These are phyloP conservation scores for Geum urbanum DNA, from an alignment of 306 rosid species.

Conservation along the genomic window DNA sequence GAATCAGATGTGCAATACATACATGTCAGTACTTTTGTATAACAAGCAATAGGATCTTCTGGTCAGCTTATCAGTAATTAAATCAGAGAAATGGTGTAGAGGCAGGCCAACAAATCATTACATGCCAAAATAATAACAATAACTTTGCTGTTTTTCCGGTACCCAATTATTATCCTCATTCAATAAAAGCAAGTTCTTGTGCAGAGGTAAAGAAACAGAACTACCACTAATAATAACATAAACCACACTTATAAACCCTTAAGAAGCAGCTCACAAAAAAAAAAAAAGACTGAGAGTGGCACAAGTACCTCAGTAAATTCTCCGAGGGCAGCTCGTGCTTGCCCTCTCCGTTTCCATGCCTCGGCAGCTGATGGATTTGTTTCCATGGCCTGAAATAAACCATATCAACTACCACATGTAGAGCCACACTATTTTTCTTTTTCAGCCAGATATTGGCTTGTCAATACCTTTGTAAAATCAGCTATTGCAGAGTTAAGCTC, in stretches of 20 bases:
- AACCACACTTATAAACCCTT: neutral
- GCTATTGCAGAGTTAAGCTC: conserved; percentile 81
- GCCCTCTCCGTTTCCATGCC: conserved; percentile 99
- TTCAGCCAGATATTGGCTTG: conserved; percentile 18
- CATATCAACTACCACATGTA: conserved; percentile 15
- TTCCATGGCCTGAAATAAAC: conserved; percentile 69
- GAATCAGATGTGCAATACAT: conserved; percentile 16
- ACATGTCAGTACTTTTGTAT: conserved; percentile 18
- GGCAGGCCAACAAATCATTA: conserved; percentile 12
- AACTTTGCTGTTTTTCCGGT: neutral
- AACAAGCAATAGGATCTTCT: conserved; percentile 19
- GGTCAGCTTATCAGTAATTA: neutral
- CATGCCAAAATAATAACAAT: neutral
- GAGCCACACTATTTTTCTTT: conserved; percentile 23
- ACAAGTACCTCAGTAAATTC: conserved; percentile 67
- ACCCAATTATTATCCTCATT: neutral
- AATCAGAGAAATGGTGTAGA: conserved; percentile 1
- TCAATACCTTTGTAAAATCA: conserved; percentile 87
- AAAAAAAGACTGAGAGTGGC: conserved; percentile 13
- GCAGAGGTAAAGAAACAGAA: neutral
- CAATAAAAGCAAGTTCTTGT: neutral
- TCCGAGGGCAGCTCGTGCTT: conserved; percentile 98
- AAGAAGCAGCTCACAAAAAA: conserved; percentile 6
- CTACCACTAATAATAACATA: neutral
- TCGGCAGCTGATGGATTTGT: conserved; percentile 82